Conservation (phyloP, 139 green algal genomes). For the Penium margaritaceum region DNA sequence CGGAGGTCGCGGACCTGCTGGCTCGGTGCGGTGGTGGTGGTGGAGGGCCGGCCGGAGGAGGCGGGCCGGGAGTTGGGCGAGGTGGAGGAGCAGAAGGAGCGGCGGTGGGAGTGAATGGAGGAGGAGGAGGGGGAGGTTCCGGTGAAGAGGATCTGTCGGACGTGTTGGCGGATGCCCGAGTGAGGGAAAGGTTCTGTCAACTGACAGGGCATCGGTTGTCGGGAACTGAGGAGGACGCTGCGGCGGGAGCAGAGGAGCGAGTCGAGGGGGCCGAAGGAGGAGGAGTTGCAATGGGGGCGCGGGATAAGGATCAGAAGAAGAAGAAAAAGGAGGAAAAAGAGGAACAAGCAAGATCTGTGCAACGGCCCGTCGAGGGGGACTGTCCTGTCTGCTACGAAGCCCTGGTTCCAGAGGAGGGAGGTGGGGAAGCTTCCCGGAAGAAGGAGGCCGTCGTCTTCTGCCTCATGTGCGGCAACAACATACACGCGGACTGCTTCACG, state of each 20-base stretch:
- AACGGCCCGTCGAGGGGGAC: constrained; percentile 47
- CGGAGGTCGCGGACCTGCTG: constrained; percentile 45
- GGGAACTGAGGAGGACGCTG: too few relatives aligned
- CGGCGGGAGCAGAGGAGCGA: too few relatives aligned
- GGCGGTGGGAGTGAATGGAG: too few relatives aligned
- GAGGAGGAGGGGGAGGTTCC: too few relatives aligned
- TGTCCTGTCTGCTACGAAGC: constrained; percentile 57
- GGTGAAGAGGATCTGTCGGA: background rate
- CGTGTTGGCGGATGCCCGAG: background rate
- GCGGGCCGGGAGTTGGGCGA: too few relatives aligned
- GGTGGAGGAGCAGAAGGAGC: too few relatives aligned
- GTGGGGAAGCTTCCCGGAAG: background rate
- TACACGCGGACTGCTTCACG: constrained; percentile 52
- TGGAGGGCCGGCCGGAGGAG: too few relatives aligned
- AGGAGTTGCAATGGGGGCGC: background rate
- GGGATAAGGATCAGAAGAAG: background rate
- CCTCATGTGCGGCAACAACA: constrained; percentile 53
- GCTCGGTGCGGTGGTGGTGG: too few relatives aligned
- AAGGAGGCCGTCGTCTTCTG: constrained; percentile 49
- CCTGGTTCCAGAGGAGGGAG: too few relatives aligned
- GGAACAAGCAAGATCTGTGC: too few relatives aligned
- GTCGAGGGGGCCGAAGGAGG: background rate
- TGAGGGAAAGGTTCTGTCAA: constrained; percentile 2
- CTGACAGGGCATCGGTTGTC: too few relatives aligned
- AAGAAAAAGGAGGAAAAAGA: too few relatives aligned